Evolutionary conservation across 2,329 filamentous ascomycete species (phyloP).

Genomic region (Tolypocladium cylindrosporum): DNA sequence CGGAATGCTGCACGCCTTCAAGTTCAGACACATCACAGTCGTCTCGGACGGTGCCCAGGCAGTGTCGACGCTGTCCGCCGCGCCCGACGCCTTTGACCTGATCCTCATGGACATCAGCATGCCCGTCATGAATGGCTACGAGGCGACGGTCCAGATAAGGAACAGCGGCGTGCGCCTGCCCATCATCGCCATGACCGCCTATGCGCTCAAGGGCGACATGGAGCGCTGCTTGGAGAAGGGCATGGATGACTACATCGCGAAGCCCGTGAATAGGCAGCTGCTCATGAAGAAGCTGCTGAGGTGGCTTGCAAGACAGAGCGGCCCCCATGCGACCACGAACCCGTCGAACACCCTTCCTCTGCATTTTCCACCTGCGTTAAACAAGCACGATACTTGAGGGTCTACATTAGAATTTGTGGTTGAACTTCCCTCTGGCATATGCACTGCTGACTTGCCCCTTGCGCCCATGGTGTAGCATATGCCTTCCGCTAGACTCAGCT

Average conservation of each 20-base stretch:
- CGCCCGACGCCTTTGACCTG: constrained; percentile 15
- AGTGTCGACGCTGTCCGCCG: constrained; percentile 20
- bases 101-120: constrained; percentile 8
- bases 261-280: constrained; percentile 34
- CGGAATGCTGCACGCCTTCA: constrained; percentile 25
- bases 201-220: constrained; percentile 43
- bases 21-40: constrained; percentile 23
- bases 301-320: constrained; percentile 3
- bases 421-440: neutral
- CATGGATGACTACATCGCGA: constrained; percentile 46
- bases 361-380: neutral
- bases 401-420: neutral
- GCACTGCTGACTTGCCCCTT: neutral
- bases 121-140: constrained; percentile 1
- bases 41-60: constrained; percentile 9
- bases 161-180: constrained; percentile 39
- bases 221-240: constrained; percentile 42
- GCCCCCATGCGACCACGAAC: neutral
- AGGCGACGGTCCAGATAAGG: constrained; percentile 14
- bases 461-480: no score
- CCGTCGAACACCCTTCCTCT: neutral
- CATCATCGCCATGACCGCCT: constrained; percentile 43
- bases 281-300: constrained; percentile 15
- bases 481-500: no score
- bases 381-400: neutral